A percentile compares a stretch with the other conserved stretches of the same genome.
phyloP scores from a whole-genome alignment of 495 filamentous ascomycete species.

The Xylaria scruposa region DNA sequence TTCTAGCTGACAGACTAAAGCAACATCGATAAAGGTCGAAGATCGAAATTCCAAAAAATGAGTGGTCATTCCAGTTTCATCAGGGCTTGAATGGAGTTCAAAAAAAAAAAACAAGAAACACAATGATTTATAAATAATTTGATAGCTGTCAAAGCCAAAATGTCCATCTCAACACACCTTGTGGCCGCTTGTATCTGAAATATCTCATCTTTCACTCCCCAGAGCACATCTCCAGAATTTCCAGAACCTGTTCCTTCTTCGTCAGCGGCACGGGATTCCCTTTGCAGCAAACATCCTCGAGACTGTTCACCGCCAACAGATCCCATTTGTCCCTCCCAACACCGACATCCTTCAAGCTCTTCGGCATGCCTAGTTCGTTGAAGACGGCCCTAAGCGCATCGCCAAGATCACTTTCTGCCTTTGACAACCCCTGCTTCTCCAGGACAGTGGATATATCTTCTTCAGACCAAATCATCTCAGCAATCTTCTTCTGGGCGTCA shows the following conservation, averaged over 20 bases:
- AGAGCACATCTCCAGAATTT: constrained; percentile 44
- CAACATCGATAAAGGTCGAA: background rate
- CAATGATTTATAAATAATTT: background rate
- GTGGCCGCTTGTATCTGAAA: background rate
- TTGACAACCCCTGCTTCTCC: constrained; percentile 33
- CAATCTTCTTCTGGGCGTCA: constrained; percentile 53
- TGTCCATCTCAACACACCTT: background rate
- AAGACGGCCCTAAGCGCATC: constrained; percentile 43
- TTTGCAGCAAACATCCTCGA: constrained; percentile 44
- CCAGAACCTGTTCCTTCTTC: constrained; percentile 40
- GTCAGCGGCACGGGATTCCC: constrained; percentile 46
- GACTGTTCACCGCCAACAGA: constrained; percentile 41
- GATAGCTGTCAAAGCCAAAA: background rate
- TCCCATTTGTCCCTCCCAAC: constrained; percentile 46
- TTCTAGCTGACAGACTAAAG: background rate
- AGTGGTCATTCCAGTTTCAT: background rate
- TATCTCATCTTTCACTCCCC: constrained; percentile 7
- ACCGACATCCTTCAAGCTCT: constrained; percentile 39
- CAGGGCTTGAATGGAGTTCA: background rate
- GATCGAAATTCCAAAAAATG: background rate
- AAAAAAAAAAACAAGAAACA: too few species aligned
- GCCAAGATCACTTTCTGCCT: constrained; percentile 43
- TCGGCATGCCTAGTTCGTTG: constrained; percentile 43
- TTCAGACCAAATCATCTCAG: constrained; percentile 58
- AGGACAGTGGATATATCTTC: constrained; percentile 52